These are phyloP conservation scores for Blepharisma undulans DNA, from an alignment of 169 alveolate genomes.

Conservation along the genomic window DNA sequence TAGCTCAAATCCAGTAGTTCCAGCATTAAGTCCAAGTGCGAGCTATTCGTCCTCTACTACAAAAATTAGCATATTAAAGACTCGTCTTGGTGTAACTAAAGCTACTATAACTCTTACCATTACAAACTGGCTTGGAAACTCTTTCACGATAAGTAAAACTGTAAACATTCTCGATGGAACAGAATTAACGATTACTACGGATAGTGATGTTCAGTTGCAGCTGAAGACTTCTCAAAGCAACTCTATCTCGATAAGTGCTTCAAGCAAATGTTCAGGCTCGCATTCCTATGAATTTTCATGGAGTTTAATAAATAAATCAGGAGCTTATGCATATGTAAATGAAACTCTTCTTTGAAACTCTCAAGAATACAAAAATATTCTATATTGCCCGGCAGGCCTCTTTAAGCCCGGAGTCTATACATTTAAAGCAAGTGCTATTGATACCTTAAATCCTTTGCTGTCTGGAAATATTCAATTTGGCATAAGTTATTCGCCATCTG, in stretches of 20 bases:
- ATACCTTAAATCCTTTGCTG: neutral
- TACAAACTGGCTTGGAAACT: slow-evolving; percentile 1
- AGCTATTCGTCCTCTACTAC: no score
- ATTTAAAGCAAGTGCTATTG: slow-evolving; percentile 12
- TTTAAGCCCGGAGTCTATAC: slow-evolving; percentile 32
- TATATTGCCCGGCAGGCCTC: neutral
- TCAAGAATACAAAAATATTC: neutral
- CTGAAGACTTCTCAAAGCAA: neutral
- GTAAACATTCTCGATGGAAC: neutral
- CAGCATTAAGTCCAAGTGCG: no score
- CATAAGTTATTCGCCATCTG: neutral
- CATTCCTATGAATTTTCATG: neutral
- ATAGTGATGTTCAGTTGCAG: neutral
- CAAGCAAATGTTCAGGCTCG: neutral
- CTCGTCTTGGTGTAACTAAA: neutral
- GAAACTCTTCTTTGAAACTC: neutral
- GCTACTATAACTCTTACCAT: neutral
- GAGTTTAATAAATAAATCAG: neutral
- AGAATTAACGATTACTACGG: neutral
- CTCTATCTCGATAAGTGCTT: neutral
- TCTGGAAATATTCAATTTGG: neutral
- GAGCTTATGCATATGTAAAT: neutral
- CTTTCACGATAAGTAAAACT: neutral
- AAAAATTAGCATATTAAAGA: no score
- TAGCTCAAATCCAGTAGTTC: no score